Evolutionary conservation across 1,139 yeast species (phyloP).

Genomic region (Magnusiomyces suaveolens): DNA sequence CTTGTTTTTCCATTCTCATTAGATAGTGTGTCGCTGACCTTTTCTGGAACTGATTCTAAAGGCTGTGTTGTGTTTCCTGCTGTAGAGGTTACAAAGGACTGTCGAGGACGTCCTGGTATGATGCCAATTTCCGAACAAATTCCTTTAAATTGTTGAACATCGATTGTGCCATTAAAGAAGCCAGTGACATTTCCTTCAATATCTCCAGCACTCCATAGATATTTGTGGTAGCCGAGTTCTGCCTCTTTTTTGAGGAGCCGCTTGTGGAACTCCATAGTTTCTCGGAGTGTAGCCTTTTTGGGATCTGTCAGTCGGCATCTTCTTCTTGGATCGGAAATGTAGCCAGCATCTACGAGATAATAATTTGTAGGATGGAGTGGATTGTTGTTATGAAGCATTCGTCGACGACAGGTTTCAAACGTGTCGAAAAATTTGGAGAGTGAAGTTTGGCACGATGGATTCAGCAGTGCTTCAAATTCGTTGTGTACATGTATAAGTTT

Average conservation of each 20-base stretch:
- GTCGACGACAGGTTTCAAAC: conserved; percentile 2
- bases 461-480: neutral
- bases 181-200: neutral
- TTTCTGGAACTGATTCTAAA: neutral
- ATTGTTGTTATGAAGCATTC: neutral
- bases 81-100: neutral
- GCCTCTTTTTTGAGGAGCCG: conserved; percentile 2
- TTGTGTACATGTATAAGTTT: neutral
- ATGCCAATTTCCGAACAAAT: neutral
- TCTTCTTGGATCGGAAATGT: conserved; percentile 3
- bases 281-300: neutral
- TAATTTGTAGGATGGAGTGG: neutral
- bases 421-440: neutral
- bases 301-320: neutral
- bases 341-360: conserved; percentile 6
- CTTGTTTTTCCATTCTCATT: neutral
- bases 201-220: neutral
- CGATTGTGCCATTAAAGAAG: neutral
- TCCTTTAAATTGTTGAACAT: neutral
- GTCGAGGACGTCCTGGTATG: neutral
- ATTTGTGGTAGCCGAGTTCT: conserved; percentile 3
- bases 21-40: neutral
- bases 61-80: neutral
- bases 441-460: neutral
- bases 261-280: conserved; percentile 3